phyloP scores from a whole-genome alignment of 768 basidiomycete genomes.

The Phlegmacium glaucopus region DNA sequence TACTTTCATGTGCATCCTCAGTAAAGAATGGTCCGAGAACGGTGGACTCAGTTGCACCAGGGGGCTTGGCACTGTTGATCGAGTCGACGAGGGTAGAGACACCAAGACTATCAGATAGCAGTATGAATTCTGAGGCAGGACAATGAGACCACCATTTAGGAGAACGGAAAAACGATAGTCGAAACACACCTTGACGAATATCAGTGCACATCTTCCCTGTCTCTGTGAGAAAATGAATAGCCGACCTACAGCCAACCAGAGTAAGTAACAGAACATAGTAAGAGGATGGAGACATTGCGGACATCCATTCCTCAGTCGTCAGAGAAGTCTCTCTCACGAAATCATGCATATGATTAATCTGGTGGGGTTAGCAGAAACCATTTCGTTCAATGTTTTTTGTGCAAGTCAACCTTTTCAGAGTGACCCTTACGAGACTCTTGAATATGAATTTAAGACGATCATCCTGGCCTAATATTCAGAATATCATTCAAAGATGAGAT shows the following conservation, averaged over 20 bases:
- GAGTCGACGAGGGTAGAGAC: constrained; percentile 75
- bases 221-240: constrained; percentile 75
- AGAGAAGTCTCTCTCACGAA: constrained; percentile 72
- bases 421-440: constrained; percentile 32
- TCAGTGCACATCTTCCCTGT: constrained; percentile 72
- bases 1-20: constrained; percentile 70
- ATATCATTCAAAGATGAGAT: not conserved
- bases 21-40: constrained; percentile 85
- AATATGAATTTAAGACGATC: constrained; percentile 43
- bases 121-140: constrained; percentile 61
- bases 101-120: constrained; percentile 81
- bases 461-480: constrained; percentile 16
- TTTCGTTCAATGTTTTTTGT: not conserved
- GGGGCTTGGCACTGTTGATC: constrained; percentile 63
- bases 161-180: not conserved
- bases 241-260: constrained; percentile 29
- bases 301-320: constrained; percentile 87
- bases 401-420: not conserved
- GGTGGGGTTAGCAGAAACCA: not conserved
- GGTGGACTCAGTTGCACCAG: constrained; percentile 66
- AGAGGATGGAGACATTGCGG: constrained; percentile 3
- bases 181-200: constrained; percentile 49
- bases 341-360: constrained; percentile 70
- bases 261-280: not conserved
- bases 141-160: constrained; percentile 13